Base-by-base conservation (phyloP, 2,329 filamentous ascomycete genomes). In the Epichloe coenophiala region DNA sequence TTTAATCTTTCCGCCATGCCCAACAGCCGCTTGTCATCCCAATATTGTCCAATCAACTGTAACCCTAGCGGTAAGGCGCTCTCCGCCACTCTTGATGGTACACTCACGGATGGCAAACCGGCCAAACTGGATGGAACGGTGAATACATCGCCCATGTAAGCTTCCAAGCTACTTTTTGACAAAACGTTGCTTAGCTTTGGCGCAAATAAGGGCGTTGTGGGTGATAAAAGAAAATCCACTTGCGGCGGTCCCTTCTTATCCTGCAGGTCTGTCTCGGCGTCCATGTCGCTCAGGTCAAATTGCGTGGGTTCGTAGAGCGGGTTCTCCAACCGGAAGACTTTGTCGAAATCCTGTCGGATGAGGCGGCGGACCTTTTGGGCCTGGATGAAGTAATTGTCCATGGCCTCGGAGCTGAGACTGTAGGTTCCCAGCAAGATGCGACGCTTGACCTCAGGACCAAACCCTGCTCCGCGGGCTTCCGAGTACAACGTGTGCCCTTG, bases 351-450 rank as follows among this genome's bases (percentile, higher is more conserved):
- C 36, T 73, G 71, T 63, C 93, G 84, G 2, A 98, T 87, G 17
- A 95, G 72, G 50, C 88, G 77, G 1, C 93, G 83, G 39, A 96
- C 80, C 56, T 84, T 84, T 68, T 98, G 93, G 44, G 93, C 93
- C 64, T 95, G 86, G 55, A 95, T 79, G 61, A 98, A 98, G 67
- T 97, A 96, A 64, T 97, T 98, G 65, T 95, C 86, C 61, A 94
- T 93, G 9, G 89, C 89, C 54, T 86, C 81, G 0, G 91, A 90
- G 66, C 88, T 95, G 48, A 98, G 75, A 40, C 84, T 90, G 63
- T 95, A 97, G 0, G 89, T 84, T 15, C 93, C 93, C 0, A 98
- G 77, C 8, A 98, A 69, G 52, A 98, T 94, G 39, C 93, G 81
- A 49, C 88, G 77, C 61, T 84, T 82, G 11, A 96, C 91, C 67